Percentiles rank a stretch among this genome's conserved stretches.
Conservation (phyloP, 345 rosid genomes). For the Punica granatum region DNA sequence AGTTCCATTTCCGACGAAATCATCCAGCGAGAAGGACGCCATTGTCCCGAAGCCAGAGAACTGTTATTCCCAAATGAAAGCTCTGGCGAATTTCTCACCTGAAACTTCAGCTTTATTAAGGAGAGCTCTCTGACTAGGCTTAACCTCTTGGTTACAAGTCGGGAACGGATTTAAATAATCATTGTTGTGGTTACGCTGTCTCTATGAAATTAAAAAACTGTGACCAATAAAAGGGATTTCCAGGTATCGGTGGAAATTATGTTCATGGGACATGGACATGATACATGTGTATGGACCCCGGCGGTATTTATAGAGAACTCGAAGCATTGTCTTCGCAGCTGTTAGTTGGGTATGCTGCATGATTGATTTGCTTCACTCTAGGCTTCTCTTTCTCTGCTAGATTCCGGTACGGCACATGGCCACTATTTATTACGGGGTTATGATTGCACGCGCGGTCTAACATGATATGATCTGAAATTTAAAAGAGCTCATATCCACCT, state of each 20-base stretch:
- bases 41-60: conserved; percentile 12
- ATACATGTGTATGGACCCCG: background rate
- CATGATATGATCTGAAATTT: background rate
- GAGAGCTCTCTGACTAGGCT: background rate
- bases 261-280: background rate
- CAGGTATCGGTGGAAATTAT: background rate
- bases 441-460: background rate
- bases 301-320: background rate
- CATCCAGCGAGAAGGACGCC: conserved; percentile 58
- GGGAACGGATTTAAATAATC: background rate
- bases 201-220: background rate
- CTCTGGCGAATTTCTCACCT: background rate
- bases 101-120: background rate
- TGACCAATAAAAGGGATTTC: background rate
- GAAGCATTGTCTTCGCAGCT: background rate
- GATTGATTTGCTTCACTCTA: background rate
- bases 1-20: conserved; percentile 50
- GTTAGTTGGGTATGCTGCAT: background rate
- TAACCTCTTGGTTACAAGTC: background rate
- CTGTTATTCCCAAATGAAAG: background rate
- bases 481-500: background rate
- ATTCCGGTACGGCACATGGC: conserved; percentile 4
- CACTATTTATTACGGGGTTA: background rate
- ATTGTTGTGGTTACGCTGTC: background rate
- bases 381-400: background rate